Evolutionary conservation across 2,329 filamentous ascomycete genomes (phyloP).

Genomic region (Colletotrichum cereale): DNA sequence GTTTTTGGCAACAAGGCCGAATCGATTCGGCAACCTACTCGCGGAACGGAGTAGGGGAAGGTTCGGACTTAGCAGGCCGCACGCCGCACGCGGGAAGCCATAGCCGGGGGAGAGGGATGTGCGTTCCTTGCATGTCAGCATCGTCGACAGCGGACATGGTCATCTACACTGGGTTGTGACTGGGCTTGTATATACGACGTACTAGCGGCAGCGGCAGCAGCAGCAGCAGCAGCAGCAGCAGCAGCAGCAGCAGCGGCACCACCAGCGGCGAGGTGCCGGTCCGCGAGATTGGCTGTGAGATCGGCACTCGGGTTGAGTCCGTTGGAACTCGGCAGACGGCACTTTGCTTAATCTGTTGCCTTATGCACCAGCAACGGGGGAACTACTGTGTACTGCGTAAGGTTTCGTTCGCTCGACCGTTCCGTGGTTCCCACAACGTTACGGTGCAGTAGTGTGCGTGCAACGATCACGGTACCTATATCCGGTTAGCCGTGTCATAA

Average conservation of each 20-base stretch:
- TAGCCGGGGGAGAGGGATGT: neutral
- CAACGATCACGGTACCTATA: too few species aligned
- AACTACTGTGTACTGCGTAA: neutral
- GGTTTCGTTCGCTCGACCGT: neutral
- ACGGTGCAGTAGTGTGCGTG: too few species aligned
- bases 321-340: constrained; percentile 36
- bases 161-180: too few species aligned
- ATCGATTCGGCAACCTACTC: neutral
- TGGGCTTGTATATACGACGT: neutral
- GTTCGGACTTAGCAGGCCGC: too few species aligned
- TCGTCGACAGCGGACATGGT: neutral
- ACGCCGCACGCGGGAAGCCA: neutral
- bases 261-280: neutral
- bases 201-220: too few species aligned
- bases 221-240: too few species aligned
- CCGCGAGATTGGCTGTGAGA: constrained; percentile 31
- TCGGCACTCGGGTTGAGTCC: constrained; percentile 23
- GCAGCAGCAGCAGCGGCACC: too few species aligned
- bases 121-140: constrained; percentile 11
- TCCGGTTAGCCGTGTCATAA: too few species aligned
- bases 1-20: neutral
- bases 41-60: neutral
- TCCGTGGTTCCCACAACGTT: neutral
- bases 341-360: constrained; percentile 34
- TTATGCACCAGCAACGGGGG: constrained; percentile 2